Percentiles rank a stretch among this genome's conserved stretches.
Conservation (phyloP, 768 basidiomycete genomes). For the Boletus sensibilis region DNA sequence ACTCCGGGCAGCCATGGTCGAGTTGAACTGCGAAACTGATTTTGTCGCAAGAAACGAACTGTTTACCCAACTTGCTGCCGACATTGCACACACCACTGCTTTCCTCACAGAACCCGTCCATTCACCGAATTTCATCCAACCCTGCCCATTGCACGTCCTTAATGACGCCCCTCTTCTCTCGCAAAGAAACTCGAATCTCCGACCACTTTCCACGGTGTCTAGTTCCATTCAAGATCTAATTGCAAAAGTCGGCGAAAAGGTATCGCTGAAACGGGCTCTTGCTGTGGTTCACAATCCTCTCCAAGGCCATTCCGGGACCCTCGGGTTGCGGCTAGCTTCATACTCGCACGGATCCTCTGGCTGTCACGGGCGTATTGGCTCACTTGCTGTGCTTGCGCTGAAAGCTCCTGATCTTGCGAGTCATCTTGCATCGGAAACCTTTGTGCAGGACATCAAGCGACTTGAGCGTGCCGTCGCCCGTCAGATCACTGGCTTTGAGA, state of each 20-base stretch:
- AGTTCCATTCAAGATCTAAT: conserved; percentile 67
- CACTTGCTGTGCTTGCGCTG: conserved; percentile 55
- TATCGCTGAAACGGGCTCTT: conserved; percentile 62
- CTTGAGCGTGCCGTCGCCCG: conserved; percentile 77
- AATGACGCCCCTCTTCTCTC: conserved; percentile 69
- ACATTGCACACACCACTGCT: conserved; percentile 83
- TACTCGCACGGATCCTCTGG: conserved; percentile 61
- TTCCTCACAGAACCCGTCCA: conserved; percentile 53
- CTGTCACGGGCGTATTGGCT: conserved; percentile 58
- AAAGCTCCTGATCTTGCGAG: conserved; percentile 46
- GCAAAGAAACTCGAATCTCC: conserved; percentile 26
- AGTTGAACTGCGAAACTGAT: conserved; percentile 96
- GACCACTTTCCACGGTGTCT: conserved; percentile 50
- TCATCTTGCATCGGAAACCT: conserved; percentile 45
- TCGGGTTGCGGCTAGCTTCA: conserved; percentile 48
- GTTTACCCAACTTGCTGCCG: conserved; percentile 71
- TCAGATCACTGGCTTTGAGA: conserved; percentile 84
- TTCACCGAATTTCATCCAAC: conserved; percentile 40
- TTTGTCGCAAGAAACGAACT: conserved; percentile 88
- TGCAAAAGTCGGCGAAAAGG: conserved; percentile 78
- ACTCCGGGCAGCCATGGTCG: conserved; percentile 81
- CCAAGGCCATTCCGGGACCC: conserved; percentile 31
- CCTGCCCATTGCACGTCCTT: conserved; percentile 51
- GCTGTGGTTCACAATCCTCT: conserved; percentile 39
- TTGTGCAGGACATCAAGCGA: conserved; percentile 54